Evolutionary conservation across 805 yeast genomes (phyloP).

Genomic region (Nematodospora valgi): DNA sequence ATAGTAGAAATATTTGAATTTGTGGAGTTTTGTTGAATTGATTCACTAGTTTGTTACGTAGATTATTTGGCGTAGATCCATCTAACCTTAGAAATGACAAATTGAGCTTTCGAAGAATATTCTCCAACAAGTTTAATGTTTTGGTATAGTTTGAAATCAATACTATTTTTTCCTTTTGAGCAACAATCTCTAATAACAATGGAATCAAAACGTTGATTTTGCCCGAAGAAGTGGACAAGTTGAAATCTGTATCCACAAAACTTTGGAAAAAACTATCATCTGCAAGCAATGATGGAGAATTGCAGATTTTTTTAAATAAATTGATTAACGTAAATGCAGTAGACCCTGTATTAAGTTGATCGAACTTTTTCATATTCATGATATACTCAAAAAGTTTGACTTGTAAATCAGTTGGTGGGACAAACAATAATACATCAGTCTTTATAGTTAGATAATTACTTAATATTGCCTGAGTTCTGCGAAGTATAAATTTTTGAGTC

Average conservation of each 20-base stretch:
- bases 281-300: conserved; percentile 64
- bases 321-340: conserved; percentile 69
- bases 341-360: conserved; percentile 23
- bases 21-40: conserved; percentile 54
- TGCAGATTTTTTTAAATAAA: conserved; percentile 74
- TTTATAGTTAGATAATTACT: conserved; percentile 63
- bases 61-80: conserved; percentile 72
- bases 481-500: conserved; percentile 64
- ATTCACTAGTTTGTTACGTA: conserved; percentile 63
- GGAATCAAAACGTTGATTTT: conserved; percentile 61
- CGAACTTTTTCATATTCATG: conserved; percentile 32
- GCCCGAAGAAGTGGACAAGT: conserved; percentile 41
- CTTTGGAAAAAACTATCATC: conserved; percentile 44
- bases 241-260: background rate
- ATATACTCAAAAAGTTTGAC: conserved; percentile 51
- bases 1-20: conserved; percentile 61
- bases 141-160: conserved; percentile 85
- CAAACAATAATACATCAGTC: conserved; percentile 73
- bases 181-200: conserved; percentile 52
- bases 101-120: conserved; percentile 45
- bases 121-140: conserved; percentile 75
- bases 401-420: conserved; percentile 70
- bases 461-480: conserved; percentile 65
- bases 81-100: conserved; percentile 65
- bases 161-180: conserved; percentile 67